These are phyloP conservation scores for Actinidia arguta DNA, from an alignment of 179 eudicot species.

Conservation along the genomic window DNA sequence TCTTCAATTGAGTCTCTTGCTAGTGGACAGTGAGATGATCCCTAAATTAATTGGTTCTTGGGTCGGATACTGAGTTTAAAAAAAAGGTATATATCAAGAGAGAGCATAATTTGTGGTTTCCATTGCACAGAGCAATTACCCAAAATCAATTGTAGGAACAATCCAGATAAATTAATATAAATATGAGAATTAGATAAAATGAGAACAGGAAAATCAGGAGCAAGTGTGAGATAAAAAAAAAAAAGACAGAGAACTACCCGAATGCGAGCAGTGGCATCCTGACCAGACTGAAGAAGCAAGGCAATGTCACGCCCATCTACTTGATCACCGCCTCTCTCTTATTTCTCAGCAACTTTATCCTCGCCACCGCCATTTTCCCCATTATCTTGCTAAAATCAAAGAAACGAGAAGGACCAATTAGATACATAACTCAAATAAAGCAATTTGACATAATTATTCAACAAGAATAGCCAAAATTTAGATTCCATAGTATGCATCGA, in stretches of 20 bases:
- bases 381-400: no score
- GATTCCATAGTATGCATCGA: no score
- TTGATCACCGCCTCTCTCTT: conserved; percentile 76
- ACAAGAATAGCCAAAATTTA: no score
- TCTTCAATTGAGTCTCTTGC: no score
- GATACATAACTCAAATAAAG: no score
- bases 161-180: no score
- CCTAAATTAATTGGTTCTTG: no score
- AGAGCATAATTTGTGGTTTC: not conserved
- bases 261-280: conserved; percentile 95
- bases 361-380: conserved; percentile 85
- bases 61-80: no score
- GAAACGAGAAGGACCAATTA: no score
- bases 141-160: conserved; percentile 3
- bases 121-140: no score
- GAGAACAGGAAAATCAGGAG: not conserved
- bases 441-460: no score
- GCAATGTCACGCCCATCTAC: conserved; percentile 91
- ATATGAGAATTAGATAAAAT: not conserved
- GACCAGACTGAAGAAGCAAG: conserved; percentile 82
- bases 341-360: conserved; percentile 88
- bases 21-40: no score
- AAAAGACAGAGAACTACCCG: conserved; percentile 42
- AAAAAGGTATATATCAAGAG: not conserved
- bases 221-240: not conserved